Evolutionary conservation across 257 asterid species (phyloP), one percentile per base, ranked within the genome.

Genomic region (Anisodus acutangulus): DNA sequence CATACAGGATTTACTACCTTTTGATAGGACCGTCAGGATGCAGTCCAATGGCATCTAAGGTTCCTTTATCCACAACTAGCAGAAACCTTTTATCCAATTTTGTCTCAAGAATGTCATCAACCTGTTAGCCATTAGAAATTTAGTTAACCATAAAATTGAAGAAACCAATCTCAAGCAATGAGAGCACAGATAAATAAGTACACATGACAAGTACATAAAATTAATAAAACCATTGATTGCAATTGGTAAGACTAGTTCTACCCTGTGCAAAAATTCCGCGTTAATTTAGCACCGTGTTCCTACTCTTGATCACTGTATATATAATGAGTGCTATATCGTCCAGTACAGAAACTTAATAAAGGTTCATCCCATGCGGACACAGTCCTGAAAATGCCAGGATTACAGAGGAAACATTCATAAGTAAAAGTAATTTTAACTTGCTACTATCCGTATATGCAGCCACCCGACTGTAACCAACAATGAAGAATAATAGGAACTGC

Each of bases 1-100:
- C 51, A 81, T 83, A 54, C 81, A 78, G 43, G 47, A 47, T 8
- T 67, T 67, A 19, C 86, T 79, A 96, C 99, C 98, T 95, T 91
- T 93, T 95, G 84, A 93, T 85, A 87, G 94, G 93, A 84, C 98
- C 98, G 87, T 97, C 99, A 79, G 98, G 97, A 91, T 95, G 99
- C 91, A 97, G 88, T 82, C 99, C 99, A 84, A 97, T 93, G 60
- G 99, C 99, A 89, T 97, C 99, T 80, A 97, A 91, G 12, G 99
- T 97, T 54, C 99, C 99, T 86, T 97, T 97, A 86, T 97, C 99
- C 53, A 93, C 85, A 79, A 97, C 93, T 85, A 97, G 97, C 91
- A 90, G 94, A 92, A 92, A 97, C 89, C 89, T 92, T 83, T 85
- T 91, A 81, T 93, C 97, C 82, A 97, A 82, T 90, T 93, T 97